A percentile compares a stretch with the other conserved stretches of the same genome.
Evolutionary conservation across 768 basidiomycete genomes (phyloP).

Genomic region (Pleurotus giganteus): DNA sequence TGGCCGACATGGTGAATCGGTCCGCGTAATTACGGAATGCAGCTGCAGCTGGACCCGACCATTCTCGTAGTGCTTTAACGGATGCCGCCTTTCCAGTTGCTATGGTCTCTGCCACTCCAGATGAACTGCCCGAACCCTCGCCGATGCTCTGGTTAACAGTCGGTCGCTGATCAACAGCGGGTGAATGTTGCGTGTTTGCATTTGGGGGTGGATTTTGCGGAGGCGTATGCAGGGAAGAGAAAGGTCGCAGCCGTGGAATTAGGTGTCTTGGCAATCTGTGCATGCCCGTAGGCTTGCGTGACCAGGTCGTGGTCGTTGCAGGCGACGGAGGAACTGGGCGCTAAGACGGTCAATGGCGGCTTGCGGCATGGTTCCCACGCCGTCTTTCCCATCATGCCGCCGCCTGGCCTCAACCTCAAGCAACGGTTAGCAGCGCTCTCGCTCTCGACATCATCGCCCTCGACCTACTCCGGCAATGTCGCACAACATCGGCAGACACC

Average conservation of each 20-base stretch:
- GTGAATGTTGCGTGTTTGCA: slow-evolving; percentile 24
- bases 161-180: slow-evolving; percentile 18
- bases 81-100: background rate
- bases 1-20: slow-evolving; percentile 53
- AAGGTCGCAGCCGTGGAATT: background rate
- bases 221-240: background rate
- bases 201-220: slow-evolving; percentile 15
- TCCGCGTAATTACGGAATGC: slow-evolving; percentile 54
- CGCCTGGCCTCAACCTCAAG: slow-evolving; percentile 49
- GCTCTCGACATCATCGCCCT: slow-evolving; percentile 48
- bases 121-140: background rate
- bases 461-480: slow-evolving; percentile 27
- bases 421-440: slow-evolving; percentile 67
- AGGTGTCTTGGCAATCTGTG: background rate
- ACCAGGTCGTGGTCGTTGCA: background rate
- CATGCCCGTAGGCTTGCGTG: slow-evolving; percentile 4
- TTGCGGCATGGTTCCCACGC: slow-evolving; percentile 2
- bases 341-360: background rate
- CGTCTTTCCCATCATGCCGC: slow-evolving; percentile 19
- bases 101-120: background rate
- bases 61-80: slow-evolving; percentile 30
- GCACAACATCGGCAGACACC: slow-evolving; percentile 13
- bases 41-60: slow-evolving; percentile 45
- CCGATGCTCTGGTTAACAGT: background rate
- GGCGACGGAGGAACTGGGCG: background rate